Evolutionary conservation across 2,329 filamentous ascomycete species (phyloP), one percentile per base, ranked within the genome.

Genomic region (Phoma sp.): DNA sequence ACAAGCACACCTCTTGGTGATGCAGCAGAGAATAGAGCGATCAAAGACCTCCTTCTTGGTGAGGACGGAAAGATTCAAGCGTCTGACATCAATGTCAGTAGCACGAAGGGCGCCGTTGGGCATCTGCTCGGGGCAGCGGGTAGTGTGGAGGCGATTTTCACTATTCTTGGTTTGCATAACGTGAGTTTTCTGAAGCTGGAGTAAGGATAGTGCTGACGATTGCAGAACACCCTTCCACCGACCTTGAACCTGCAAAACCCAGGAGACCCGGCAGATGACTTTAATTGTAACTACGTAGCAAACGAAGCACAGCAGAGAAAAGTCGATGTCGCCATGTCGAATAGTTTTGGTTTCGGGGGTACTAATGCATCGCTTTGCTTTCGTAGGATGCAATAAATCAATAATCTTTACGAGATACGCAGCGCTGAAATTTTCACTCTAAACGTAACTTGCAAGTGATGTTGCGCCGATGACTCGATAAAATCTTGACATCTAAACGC

Each of bases 331-430:
- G 91, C 90, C 5, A 67, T 99, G 53, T 95, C 91, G 3, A 99
- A 99, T 69, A 98, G 93, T 72, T 99, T 99, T 77, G 95, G 95
- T 0, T 99, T 99, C 78, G 95, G 95, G 10, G 95, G 95, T 14
- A 98, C 93, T 1, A 99, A 99, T 77, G 93, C 93, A 34, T 92
- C 87, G 47, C 78, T 99, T 30, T 92, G 92, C 46, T 93, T 98
- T 66, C 83, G 83, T 7, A 82, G 78, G 60, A 47, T 71, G 53
- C 17, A 38, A 26, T 76, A 71, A 45, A 21, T 36, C 17, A 38
- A 26, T 76, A 71, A 45, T 21, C 36, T 12, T 12, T n/a, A 46
- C n/a, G 1, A 20, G 6, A 12, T 7, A 14, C 6, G 9, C n/a
- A 32, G 10, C 10, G 30, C 30, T 17, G 23, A 25, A 40, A 37